Evolutionary conservation across 441 rosid genomes (phyloP), one percentile per base, ranked within the genome.

Genomic region (Eruca vesicaria): DNA sequence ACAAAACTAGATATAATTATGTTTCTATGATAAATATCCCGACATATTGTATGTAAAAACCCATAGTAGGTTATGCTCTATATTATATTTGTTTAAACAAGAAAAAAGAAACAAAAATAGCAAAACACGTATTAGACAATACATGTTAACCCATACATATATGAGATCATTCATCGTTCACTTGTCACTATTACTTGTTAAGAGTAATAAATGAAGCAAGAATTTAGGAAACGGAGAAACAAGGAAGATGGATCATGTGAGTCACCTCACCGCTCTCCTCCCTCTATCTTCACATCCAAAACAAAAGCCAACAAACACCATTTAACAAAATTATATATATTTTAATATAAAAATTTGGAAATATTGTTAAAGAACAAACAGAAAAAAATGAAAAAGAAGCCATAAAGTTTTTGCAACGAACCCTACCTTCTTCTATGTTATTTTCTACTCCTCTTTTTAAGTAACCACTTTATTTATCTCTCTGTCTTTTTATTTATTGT

Each of bases 351-450:
- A n/a, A n/a, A n/a, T n/a, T 50, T 50, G 45, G 63, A 71, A 65
- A 77, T 28, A 66, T 52, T 38, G 36, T 36, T 66, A 67, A 76
- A 57, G 14, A 55, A 29, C n/a, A 20, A 20, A 43, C 11, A 63
- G 21, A 32, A 69, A 50, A 12, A 29, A 36, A 67, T 33, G 1
- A 38, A 26, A 66, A 48, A 66, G 71, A 70, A 7, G 66, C 57
- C 77, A 78, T 78, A 80, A 84, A 86, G 79, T 76, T 83, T n/a
- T 56, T 78, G 79, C 86, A 82, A 83, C 83, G 82, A 75, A 83
- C 80, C 82, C 63, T 79, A 16, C 75, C 63, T 66, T 28, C 43
- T 53, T n/a, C n/a, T 60, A 69, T 15, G 63, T 55, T 61, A 23
- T 66, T 59, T 69, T 35, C 56, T 21, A n/a, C 77, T 69, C 57